phyloP scores from a whole-genome alignment of 1,284 basidiomycete genomes.

The Tilletia caries region DNA sequence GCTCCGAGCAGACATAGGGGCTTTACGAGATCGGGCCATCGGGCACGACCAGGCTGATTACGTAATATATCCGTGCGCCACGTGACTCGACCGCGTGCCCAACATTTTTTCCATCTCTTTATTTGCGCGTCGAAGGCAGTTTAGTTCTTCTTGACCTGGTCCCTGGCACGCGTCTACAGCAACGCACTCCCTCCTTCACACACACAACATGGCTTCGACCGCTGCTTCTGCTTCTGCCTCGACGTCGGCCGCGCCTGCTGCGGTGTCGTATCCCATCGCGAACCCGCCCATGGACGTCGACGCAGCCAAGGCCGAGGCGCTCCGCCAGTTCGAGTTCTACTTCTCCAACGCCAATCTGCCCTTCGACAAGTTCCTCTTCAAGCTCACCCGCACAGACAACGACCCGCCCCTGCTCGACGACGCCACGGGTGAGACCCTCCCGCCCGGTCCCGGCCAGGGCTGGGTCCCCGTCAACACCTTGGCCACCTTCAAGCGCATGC shows the following conservation, averaged over 20 bases:
- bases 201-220: conserved; percentile 2
- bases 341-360: conserved; percentile 84
- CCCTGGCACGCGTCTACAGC: not conserved
- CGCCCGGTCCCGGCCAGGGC: conserved; percentile 57
- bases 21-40: too few relatives aligned
- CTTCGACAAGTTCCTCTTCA: conserved; percentile 92
- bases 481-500: conserved; percentile 94
- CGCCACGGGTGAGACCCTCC: conserved; percentile 59
- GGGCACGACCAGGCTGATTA: too few relatives aligned
- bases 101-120: too few relatives aligned
- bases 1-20: too few relatives aligned
- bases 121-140: too few relatives aligned
- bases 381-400: conserved; percentile 46
- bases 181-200: not conserved
- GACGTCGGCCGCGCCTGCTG: not conserved
- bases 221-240: not conserved
- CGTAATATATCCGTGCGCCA: not conserved
- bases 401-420: conserved; percentile 20
- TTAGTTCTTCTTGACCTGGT: too few relatives aligned
- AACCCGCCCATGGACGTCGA: conserved; percentile 27
- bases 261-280: conserved; percentile 5
- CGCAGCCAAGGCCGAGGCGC: conserved; percentile 37
- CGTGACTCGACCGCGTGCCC: too few relatives aligned
- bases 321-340: conserved; percentile 66
- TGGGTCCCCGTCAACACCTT: conserved; percentile 88